These are phyloP conservation scores for Aureobasidium sp. DNA, from an alignment of 2,329 filamentous ascomycete species.

Conservation along the genomic window DNA sequence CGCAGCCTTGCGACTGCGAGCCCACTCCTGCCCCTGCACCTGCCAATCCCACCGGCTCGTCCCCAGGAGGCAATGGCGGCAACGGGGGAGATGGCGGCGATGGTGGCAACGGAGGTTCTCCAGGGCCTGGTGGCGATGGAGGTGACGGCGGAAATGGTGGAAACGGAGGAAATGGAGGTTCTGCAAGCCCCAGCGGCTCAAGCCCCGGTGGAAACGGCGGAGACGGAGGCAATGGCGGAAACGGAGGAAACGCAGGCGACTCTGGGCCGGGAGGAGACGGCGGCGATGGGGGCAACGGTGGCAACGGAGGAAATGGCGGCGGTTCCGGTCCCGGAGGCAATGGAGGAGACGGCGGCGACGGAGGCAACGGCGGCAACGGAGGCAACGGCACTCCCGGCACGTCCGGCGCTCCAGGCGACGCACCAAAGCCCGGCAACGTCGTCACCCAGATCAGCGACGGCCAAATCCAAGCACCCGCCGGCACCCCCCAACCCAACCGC, in stretches of 20 bases:
- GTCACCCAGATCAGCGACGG: slow-evolving; percentile 23
- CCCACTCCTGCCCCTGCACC: slow-evolving; percentile 19
- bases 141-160: slow-evolving; percentile 11
- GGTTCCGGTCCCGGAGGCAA: background rate
- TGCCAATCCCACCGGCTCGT: slow-evolving; percentile 16
- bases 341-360: slow-evolving; percentile 1
- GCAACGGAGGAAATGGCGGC: slow-evolving; percentile 8
- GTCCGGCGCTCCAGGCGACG: too few species aligned
- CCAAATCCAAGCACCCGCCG: slow-evolving; percentile 13
- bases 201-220: background rate
- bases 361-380: background rate
- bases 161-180: slow-evolving; percentile 8
- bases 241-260: background rate
- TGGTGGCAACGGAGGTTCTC: background rate
- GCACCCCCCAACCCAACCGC: background rate
- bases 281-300: slow-evolving; percentile 11
- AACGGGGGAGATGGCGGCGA: slow-evolving; percentile 1
- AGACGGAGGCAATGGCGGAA: background rate
- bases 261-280: slow-evolving; percentile 14
- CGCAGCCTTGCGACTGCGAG: slow-evolving; percentile 28
- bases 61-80: slow-evolving; percentile 3
- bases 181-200: background rate
- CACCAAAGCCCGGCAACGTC: background rate
- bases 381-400: background rate
- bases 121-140: slow-evolving; percentile 14